Evolutionary conservation across 1,284 basidiomycete species (phyloP), one percentile per base, ranked within the genome.

Genomic region (Singerocomus inundabilis): DNA sequence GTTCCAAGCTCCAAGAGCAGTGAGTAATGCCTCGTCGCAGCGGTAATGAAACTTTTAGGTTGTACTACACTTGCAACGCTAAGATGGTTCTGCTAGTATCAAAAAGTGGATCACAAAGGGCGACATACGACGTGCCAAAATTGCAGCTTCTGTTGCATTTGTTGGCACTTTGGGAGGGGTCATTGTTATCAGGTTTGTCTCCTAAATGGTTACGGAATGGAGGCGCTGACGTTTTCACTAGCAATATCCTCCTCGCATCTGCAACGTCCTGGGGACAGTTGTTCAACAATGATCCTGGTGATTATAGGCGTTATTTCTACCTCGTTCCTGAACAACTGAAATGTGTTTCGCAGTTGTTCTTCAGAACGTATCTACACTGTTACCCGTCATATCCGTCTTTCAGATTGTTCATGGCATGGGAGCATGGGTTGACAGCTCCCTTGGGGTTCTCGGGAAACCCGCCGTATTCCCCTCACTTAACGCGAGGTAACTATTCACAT

Each of bases 211-310:
- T 6, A n/a, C 11, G 11, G 25, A 39, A 6, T 12, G 1, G 26
- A 32, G 8, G 6, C n/a, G 13, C 42, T 51, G 34, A 61, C 31
- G 2, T 31, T 5, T 6, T 12, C 10, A 1, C 8, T 38, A 67
- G 64, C 8, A 51, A 45, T 18, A 11, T 61, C 18, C 57, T 63
- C 10, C 35, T 64, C 16, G 41, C 44, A 21, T 56, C 10, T 26
- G 48, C 51, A 4, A n/a, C 49, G 16, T 63, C 59, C 30, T 67
- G 54, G 65, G 63, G 54, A 28, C 42, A 21, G 24, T 26, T 64
- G 48, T 67, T 64, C 30, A 64, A 62, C 34, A 53, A 40, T 16
- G 57, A 64, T 44, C 63, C 65, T 1, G 33, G 54, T 64, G 44
- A 46, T 58, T 44, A 25, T 26, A 35, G 9, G 6, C 25, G n/a